A percentile compares a stretch with the other conserved stretches of the same genome.
These are phyloP conservation scores for Rhynchospora breviuscula DNA, from an alignment of 176 grass and related monocot genomes.

Conservation along the genomic window DNA sequence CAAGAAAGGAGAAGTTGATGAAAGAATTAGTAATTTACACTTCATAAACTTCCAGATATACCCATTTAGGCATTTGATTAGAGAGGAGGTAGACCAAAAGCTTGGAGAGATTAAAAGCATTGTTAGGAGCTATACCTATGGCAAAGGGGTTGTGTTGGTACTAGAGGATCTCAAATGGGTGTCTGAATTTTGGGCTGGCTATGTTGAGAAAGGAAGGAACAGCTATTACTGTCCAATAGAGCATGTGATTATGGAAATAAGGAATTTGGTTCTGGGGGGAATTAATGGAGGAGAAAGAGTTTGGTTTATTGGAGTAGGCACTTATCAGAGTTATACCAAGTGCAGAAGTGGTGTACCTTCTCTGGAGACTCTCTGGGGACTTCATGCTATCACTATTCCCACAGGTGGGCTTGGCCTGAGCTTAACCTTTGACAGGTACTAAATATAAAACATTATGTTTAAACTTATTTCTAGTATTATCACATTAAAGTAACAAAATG, in stretches of 20 bases:
- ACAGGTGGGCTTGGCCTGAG: slow-evolving; percentile 57
- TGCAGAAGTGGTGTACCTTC: slow-evolving; percentile 65
- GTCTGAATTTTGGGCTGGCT: slow-evolving; percentile 50
- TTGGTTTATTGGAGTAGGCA: slow-evolving; percentile 76
- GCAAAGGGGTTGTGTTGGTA: slow-evolving; percentile 42
- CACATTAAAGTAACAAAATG: not conserved
- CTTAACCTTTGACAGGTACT: slow-evolving; percentile 81
- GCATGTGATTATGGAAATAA: slow-evolving; percentile 64
- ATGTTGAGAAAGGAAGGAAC: slow-evolving; percentile 24
- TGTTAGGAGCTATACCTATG: slow-evolving; percentile 28
- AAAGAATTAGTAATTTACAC: slow-evolving; percentile 43
- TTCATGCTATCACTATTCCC: slow-evolving; percentile 64
- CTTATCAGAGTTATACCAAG: slow-evolving; percentile 62
- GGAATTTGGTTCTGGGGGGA: slow-evolving; percentile 33
- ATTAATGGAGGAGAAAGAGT: slow-evolving; percentile 24
- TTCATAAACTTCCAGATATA: slow-evolving; percentile 57
- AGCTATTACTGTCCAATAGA: slow-evolving; percentile 66
- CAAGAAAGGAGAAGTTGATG: slow-evolving; percentile 44
- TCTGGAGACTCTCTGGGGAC: slow-evolving; percentile 66
- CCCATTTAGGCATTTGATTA: slow-evolving; percentile 46
- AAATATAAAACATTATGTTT: not conserved
- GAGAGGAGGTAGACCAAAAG: slow-evolving; percentile 61
- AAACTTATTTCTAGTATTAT: not conserved
- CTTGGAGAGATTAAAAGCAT: slow-evolving; percentile 63
- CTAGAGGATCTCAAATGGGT: slow-evolving; percentile 76